Evolutionary conservation across 2,329 filamentous ascomycete species (phyloP), one percentile per base, ranked within the genome.

Genomic region (Alternaria postmessia): DNA sequence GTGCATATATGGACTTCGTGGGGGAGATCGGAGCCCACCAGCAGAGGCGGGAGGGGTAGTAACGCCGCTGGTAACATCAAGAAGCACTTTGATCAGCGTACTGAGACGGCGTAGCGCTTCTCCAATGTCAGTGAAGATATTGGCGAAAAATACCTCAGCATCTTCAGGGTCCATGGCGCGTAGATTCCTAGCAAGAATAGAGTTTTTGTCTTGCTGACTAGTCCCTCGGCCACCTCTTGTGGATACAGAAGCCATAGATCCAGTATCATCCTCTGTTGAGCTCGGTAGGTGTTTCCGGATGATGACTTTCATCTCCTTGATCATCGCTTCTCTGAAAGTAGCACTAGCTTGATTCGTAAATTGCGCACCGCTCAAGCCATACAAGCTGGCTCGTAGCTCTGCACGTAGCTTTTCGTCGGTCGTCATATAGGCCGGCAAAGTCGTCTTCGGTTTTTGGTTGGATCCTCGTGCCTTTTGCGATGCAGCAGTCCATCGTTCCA

Each of bases 251-350:
- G 94, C 89, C 81, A 94, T 90, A 0, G 93, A 96, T 75, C 95
- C 92, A 62, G 90, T 92, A 74, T 99, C 95, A 67, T 98, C 94
- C 61, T 99, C 95, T 69, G 88, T 95, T 11, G 94, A 96, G 73
- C 93, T 97, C 0, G 95, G 95, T 39, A 99, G 84, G 24, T 94
- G 91, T 58, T 89, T 88, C 54, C 93, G 87, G 51, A 99, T 94
- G 49, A 98, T 83, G 34, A 87, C 89, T 70, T 94, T 91, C 75
- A 98, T 90, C 78, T 99, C 95, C 51, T 91, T 89, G 63, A 96
- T 81, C 12, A 96, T 88, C 0, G 91, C 86, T 41, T 96, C 93
- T 65, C 94, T 88, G 77, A 95, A 98, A 0, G 89, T 88, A 39
- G 89, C 86, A n/a, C 93, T 91, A 20, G 95, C 95, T 36, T 89